phyloP scores from a whole-genome alignment of 805 yeast species.

The Ogataea nakhonphanomensis region DNA sequence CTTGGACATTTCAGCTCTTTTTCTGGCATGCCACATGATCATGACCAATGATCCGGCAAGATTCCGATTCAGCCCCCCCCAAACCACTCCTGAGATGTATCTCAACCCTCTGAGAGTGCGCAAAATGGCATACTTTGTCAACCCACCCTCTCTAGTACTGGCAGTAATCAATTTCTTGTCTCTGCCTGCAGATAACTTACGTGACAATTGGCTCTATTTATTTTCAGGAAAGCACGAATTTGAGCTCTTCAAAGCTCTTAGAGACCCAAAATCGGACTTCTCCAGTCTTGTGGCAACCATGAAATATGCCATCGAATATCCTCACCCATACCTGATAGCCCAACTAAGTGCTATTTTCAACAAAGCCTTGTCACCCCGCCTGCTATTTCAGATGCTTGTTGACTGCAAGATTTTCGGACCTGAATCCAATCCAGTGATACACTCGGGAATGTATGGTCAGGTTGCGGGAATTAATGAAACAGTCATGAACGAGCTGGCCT shows the following conservation, averaged over 20 bases:
- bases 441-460: constrained; percentile 24
- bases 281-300: constrained; percentile 25
- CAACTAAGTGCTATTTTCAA: constrained; percentile 19
- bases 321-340: constrained; percentile 25
- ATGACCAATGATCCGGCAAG: constrained; percentile 26
- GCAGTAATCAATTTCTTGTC: constrained; percentile 17
- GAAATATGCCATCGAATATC: constrained; percentile 31
- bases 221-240: constrained; percentile 16
- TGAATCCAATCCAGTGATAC: constrained; percentile 25
- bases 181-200: constrained; percentile 13
- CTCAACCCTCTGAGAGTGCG: constrained; percentile 22
- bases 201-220: constrained; percentile 16
- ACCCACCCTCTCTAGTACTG: constrained; percentile 23
- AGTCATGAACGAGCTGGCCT: constrained; percentile 1
- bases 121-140: constrained; percentile 18
- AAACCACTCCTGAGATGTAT: constrained; percentile 15
- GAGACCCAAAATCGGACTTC: constrained; percentile 18
- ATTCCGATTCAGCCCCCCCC: constrained; percentile 18
- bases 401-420: constrained; percentile 16
- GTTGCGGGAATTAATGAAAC: neutral
- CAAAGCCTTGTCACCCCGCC: constrained; percentile 10
- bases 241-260: constrained; percentile 12
- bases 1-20: constrained; percentile 14
- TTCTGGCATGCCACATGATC: constrained; percentile 22
- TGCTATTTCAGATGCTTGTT: constrained; percentile 16